phyloP scores from a whole-genome alignment of 139 green algal genomes.

The Desmodesmus armatus region DNA sequence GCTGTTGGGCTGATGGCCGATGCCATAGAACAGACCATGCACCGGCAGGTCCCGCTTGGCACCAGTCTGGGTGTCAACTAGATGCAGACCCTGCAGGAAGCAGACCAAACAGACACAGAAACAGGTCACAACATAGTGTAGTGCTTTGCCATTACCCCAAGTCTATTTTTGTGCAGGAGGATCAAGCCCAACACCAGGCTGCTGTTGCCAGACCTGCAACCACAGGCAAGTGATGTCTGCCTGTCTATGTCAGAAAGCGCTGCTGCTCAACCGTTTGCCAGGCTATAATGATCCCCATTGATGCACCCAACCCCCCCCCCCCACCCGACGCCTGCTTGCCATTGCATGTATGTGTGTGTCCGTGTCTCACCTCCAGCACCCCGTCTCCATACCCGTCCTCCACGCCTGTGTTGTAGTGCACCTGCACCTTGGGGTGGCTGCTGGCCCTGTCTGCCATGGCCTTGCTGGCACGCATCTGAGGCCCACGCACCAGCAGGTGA shows the following conservation, averaged over 20 bases:
- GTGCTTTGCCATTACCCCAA: not conserved
- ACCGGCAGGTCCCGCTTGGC: constrained; percentile 78
- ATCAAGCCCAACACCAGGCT: too few species aligned
- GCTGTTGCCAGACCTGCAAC: too few species aligned
- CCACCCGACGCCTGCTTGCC: too few species aligned
- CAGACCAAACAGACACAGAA: not conserved
- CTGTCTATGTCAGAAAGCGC: too few species aligned
- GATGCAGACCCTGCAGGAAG: constrained; percentile 15
- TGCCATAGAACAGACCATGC: constrained; percentile 97
- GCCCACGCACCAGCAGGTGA: constrained; percentile 92
- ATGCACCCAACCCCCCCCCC: too few species aligned
- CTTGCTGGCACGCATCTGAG: constrained; percentile 85
- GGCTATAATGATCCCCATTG: too few species aligned
- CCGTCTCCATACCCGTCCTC: constrained; percentile 81
- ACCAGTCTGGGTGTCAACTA: constrained; percentile 49
- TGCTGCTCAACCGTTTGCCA: too few species aligned
- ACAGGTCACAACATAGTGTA: too few species aligned
- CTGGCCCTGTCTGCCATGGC: constrained; percentile 85
- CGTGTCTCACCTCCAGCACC: constrained; percentile 53
- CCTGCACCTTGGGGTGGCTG: constrained; percentile 50
- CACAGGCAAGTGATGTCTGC: too few species aligned
- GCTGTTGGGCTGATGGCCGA: constrained; percentile 97
- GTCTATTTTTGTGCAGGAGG: too few species aligned
- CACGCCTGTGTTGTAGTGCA: constrained; percentile 88
- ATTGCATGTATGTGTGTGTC: too few species aligned